phyloP scores from a whole-genome alignment of 805 yeast species.

The Tetrapisispora phaffii region DNA sequence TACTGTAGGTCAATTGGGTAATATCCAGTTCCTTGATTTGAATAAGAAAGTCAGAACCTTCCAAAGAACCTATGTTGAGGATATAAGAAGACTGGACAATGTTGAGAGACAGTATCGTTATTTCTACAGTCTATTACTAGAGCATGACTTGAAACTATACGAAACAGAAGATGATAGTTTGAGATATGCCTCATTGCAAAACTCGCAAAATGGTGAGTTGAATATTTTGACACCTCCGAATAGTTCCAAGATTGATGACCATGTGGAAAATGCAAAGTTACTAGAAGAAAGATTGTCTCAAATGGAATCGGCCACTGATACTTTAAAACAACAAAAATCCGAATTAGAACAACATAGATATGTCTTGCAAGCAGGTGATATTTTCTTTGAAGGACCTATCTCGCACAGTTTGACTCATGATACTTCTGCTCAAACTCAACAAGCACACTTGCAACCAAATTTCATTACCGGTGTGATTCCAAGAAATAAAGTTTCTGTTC shows the following conservation, averaged over 20 bases:
- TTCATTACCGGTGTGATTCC: slow-evolving; percentile 60
- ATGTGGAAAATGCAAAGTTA: slow-evolving; percentile 49
- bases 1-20: slow-evolving; percentile 76
- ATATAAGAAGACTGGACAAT: slow-evolving; percentile 73
- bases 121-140: slow-evolving; percentile 40
- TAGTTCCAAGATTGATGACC: slow-evolving; percentile 62
- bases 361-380: slow-evolving; percentile 41
- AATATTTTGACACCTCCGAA: slow-evolving; percentile 29
- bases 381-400: slow-evolving; percentile 32
- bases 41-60: slow-evolving; percentile 72
- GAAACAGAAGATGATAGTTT: slow-evolving; percentile 14
- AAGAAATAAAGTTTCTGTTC: slow-evolving; percentile 46
- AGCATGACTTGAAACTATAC: slow-evolving; percentile 34
- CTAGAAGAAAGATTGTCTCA: slow-evolving; percentile 69
- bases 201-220: slow-evolving; percentile 14
- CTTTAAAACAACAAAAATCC: slow-evolving; percentile 44
- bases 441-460: slow-evolving; percentile 14
- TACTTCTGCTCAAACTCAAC: slow-evolving; percentile 3
- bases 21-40: slow-evolving; percentile 81
- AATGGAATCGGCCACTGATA: slow-evolving; percentile 58
- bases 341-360: slow-evolving; percentile 55
- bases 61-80: slow-evolving; percentile 85
- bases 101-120: slow-evolving; percentile 75
- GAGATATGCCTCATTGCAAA: not conserved
- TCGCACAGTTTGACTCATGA: slow-evolving; percentile 4